phyloP scores from a whole-genome alignment of 495 filamentous ascomycete genomes.

The Lindgomyces ingoldianus region DNA sequence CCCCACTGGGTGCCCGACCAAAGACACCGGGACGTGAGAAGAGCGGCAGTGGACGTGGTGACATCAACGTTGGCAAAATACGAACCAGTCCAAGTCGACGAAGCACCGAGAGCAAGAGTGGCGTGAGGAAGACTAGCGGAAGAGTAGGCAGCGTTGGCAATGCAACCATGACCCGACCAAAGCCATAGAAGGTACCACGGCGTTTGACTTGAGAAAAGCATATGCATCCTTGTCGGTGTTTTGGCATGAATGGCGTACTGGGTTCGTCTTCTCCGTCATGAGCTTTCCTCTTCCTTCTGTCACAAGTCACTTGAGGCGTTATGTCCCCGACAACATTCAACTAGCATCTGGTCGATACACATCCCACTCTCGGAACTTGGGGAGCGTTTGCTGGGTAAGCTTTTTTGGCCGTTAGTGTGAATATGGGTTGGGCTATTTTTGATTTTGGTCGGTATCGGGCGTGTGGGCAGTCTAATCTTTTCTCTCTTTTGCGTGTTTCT shows the following conservation, averaged over 20 bases:
- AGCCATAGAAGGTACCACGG: slow-evolving; percentile 6
- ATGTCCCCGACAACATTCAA: neutral
- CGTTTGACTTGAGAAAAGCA: neutral
- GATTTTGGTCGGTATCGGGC: neutral
- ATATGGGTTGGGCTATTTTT: slow-evolving; percentile 19
- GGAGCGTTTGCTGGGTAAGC: slow-evolving; percentile 10
- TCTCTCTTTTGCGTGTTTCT: slow-evolving; percentile 6
- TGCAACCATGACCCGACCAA: slow-evolving; percentile 19
- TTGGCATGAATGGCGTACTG: slow-evolving; percentile 21
- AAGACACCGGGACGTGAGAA: slow-evolving; percentile 68
- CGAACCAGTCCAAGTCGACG: slow-evolving; percentile 65
- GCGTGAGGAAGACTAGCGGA: slow-evolving; percentile 90
- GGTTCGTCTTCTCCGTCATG: slow-evolving; percentile 2
- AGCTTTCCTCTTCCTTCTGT: slow-evolving; percentile 12
- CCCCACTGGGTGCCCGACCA: slow-evolving; percentile 51
- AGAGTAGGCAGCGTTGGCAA: slow-evolving; percentile 76
- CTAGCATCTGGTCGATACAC: neutral
- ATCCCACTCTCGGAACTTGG: neutral
- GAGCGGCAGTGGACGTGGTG: slow-evolving; percentile 62
- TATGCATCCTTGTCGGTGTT: slow-evolving; percentile 26
- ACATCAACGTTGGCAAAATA: slow-evolving; percentile 71
- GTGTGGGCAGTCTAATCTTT: slow-evolving; percentile 1
- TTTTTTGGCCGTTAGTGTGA: slow-evolving; percentile 9
- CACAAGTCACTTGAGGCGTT: neutral
- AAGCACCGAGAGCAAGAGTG: slow-evolving; percentile 59